A percentile compares a stretch with the other conserved stretches of the same genome.
phyloP scores from a whole-genome alignment of 2,329 filamentous ascomycete genomes.

The Talaromyces marneffei region DNA sequence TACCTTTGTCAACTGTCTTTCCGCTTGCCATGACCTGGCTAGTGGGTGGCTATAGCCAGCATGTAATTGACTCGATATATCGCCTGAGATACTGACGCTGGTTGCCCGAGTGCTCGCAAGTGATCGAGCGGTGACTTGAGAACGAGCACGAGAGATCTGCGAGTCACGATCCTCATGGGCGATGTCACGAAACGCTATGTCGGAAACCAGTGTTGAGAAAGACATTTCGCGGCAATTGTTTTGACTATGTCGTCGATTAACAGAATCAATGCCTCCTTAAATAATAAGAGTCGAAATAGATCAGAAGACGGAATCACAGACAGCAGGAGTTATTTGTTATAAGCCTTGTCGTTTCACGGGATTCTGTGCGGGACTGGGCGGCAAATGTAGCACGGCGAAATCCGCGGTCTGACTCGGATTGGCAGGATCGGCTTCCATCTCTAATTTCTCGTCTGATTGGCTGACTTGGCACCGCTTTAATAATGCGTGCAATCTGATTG shows the following conservation, averaged over 20 bases:
- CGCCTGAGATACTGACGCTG: conserved; percentile 50
- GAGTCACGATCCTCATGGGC: conserved; percentile 40
- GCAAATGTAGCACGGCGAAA: neutral
- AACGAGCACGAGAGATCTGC: conserved; percentile 37
- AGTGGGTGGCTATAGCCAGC: conserved; percentile 77
- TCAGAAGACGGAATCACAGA: neutral
- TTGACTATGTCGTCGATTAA: neutral
- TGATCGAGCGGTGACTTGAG: conserved; percentile 37
- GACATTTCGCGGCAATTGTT: conserved; percentile 30
- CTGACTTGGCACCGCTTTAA: neutral
- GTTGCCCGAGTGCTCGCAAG: conserved; percentile 45
- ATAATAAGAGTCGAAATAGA: neutral
- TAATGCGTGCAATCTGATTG: neutral
- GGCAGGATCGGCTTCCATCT: neutral
- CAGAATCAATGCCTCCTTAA: neutral
- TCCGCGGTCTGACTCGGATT: neutral
- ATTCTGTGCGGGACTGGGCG: neutral
- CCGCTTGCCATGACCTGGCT: conserved; percentile 73
- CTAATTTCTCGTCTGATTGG: neutral
- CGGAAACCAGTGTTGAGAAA: conserved; percentile 47
- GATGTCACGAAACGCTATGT: conserved; percentile 43
- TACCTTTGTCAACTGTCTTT: conserved; percentile 80
- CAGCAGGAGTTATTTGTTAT: neutral
- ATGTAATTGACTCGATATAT: conserved; percentile 78
- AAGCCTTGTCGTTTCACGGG: neutral